phyloP scores from a whole-genome alignment of 2,329 filamentous ascomycete genomes.

The Xylariaceae sp. region DNA sequence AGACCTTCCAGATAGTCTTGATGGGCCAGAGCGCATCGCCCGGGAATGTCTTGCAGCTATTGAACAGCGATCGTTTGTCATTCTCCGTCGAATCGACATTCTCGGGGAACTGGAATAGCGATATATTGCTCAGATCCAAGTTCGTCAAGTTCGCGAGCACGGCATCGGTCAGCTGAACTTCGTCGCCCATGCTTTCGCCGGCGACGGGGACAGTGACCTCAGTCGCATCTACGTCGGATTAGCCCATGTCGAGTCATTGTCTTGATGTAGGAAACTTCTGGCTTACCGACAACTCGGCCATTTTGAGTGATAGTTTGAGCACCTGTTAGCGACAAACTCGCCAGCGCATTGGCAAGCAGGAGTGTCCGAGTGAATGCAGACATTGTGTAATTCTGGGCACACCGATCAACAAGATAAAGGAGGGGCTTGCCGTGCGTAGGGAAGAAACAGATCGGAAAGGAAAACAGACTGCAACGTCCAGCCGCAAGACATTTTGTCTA shows the following conservation, averaged over 20 bases:
- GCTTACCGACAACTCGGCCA: slow-evolving; percentile 8
- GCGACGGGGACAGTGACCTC: slow-evolving; percentile 7
- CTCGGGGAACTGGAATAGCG: slow-evolving; percentile 19
- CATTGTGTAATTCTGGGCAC: no score
- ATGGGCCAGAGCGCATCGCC: slow-evolving; percentile 25
- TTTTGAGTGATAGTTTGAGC: slow-evolving; percentile 7
- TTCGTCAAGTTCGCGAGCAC: slow-evolving; percentile 16
- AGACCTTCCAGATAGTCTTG: slow-evolving; percentile 23
- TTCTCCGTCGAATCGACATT: slow-evolving; percentile 1
- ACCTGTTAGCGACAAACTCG: not conserved
- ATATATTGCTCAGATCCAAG: slow-evolving; percentile 14
- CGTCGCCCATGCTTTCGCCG: slow-evolving; percentile 3
- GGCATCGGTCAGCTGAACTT: slow-evolving; percentile 9
- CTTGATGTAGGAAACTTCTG: no score
- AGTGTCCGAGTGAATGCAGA: not conserved
- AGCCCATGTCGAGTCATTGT: not conserved
- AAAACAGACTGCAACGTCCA: no score
- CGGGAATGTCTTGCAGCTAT: slow-evolving; percentile 25
- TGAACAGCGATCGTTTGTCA: slow-evolving; percentile 5
- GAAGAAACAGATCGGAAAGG: no score
- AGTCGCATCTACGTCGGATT: slow-evolving; percentile 4
- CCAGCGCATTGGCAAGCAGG: slow-evolving; percentile 1
- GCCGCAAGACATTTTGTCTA: no score
- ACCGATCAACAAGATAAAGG: no score
- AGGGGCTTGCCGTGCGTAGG: no score